Evolutionary conservation across 768 basidiomycete species (phyloP).

Genomic region (Mycena venus): DNA sequence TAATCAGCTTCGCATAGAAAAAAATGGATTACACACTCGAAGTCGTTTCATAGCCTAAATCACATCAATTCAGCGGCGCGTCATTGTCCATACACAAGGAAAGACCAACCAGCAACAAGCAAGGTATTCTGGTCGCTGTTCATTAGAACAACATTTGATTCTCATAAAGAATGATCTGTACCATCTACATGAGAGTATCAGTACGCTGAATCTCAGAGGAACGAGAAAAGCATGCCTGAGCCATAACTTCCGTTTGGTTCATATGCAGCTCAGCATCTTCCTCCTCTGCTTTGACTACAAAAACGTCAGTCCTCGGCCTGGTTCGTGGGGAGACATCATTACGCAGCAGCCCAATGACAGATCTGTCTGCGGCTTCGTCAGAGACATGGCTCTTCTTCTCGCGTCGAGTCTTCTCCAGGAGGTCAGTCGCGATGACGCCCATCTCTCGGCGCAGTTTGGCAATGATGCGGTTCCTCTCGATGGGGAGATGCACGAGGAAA

Average conservation of each 20-base stretch:
- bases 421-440: slow-evolving; percentile 14
- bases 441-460: slow-evolving; percentile 4
- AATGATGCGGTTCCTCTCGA: slow-evolving; percentile 10
- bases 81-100: not conserved
- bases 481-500: slow-evolving; percentile 23
- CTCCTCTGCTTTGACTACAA: slow-evolving; percentile 26
- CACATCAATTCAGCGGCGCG: not conserved
- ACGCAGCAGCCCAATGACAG: slow-evolving; percentile 20
- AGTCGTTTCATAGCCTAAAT: slow-evolving; percentile 57
- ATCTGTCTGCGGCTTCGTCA: slow-evolving; percentile 7
- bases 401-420: slow-evolving; percentile 20
- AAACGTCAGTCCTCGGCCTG: not conserved
- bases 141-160: not conserved
- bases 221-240: slow-evolving; percentile 35
- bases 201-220: not conserved
- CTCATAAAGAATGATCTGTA: not conserved
- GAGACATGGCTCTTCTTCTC: slow-evolving; percentile 5
- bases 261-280: slow-evolving; percentile 32
- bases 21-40: slow-evolving; percentile 42
- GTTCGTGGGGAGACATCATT: not conserved
- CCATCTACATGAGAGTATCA: not conserved
- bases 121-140: slow-evolving; percentile 44
- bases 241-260: slow-evolving; percentile 39
- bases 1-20: not conserved
- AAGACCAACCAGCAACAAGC: slow-evolving; percentile 38